A percentile compares a stretch with the other conserved stretches of the same genome.
Conservation (phyloP, 2,329 filamentous ascomycete species). For the Cercospora sojina region DNA sequence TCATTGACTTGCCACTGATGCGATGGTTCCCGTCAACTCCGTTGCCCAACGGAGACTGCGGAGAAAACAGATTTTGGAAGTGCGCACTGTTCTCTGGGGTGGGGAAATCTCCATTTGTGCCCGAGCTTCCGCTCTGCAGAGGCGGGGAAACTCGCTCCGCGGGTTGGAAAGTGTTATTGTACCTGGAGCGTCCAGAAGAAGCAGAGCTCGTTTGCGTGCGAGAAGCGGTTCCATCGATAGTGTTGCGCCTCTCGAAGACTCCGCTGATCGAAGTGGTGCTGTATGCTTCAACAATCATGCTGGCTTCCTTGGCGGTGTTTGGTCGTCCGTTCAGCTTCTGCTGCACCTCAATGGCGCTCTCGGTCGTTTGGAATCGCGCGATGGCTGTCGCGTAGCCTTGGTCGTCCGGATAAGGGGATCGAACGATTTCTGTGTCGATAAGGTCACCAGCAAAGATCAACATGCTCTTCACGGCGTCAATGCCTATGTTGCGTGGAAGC, state of each 20-base stretch:
- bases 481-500: conserved; percentile 58
- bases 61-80: conserved; percentile 67
- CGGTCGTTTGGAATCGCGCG: conserved; percentile 57
- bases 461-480: conserved; percentile 61
- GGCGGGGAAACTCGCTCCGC: conserved; percentile 63
- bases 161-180: conserved; percentile 61
- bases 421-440: conserved; percentile 58
- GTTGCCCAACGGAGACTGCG: conserved; percentile 71
- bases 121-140: conserved; percentile 46
- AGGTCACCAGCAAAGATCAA: conserved; percentile 65
- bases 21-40: conserved; percentile 62
- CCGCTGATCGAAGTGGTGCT: conserved; percentile 25
- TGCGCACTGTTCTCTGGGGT: conserved; percentile 55
- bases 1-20: conserved; percentile 68
- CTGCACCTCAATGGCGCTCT: conserved; percentile 60
- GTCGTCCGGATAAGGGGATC: conserved; percentile 56
- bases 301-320: conserved; percentile 60
- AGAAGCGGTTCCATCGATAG: conserved; percentile 50
- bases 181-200: conserved; percentile 53
- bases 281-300: conserved; percentile 59
- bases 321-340: conserved; percentile 61
- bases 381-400: conserved; percentile 57
- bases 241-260: conserved; percentile 47
- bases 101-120: conserved; percentile 59
- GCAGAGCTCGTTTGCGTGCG: conserved; percentile 48